These are phyloP conservation scores for Neurospora sp. DNA, from an alignment of 495 filamentous ascomycete genomes.

Conservation along the genomic window DNA sequence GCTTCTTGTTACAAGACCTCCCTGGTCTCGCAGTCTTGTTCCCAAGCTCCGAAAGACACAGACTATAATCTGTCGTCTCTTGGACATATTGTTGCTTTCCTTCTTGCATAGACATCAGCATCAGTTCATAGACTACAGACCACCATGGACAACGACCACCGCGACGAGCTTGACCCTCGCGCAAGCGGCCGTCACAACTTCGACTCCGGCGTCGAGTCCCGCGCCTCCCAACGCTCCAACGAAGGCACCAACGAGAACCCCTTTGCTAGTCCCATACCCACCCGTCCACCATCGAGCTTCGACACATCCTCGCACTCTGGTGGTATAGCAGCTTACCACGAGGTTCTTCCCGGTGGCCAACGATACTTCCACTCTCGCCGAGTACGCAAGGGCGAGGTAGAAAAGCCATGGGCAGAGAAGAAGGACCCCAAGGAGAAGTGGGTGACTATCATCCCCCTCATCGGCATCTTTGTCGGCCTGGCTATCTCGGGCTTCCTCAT, in stretches of 20 bases:
- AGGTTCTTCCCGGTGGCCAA: constrained; percentile 20
- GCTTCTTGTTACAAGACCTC: neutral
- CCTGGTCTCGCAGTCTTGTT: neutral
- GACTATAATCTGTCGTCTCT: neutral
- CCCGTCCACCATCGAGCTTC: constrained; percentile 43
- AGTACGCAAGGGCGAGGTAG: constrained; percentile 56
- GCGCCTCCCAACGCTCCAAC: neutral
- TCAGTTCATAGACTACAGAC: neutral
- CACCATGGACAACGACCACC: neutral
- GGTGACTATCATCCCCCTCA: constrained; percentile 66
- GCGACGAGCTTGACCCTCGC: neutral
- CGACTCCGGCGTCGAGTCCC: neutral
- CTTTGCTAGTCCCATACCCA: constrained; percentile 46
- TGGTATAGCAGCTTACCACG: neutral
- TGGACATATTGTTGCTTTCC: neutral
- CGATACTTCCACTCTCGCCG: constrained; percentile 69
- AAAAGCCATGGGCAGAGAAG: constrained; percentile 59
- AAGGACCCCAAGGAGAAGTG: constrained; percentile 74
- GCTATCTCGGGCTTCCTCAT: constrained; percentile 56
- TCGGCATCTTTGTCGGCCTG: constrained; percentile 57
- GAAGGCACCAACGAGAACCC: constrained; percentile 32
- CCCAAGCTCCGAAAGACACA: neutral
- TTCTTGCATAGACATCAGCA: neutral
- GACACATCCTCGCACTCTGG: constrained; percentile 30
- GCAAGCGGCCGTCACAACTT: neutral